Base-by-base conservation (phyloP, 1,284 basidiomycete species). In the Pholiota adiposa region DNA sequence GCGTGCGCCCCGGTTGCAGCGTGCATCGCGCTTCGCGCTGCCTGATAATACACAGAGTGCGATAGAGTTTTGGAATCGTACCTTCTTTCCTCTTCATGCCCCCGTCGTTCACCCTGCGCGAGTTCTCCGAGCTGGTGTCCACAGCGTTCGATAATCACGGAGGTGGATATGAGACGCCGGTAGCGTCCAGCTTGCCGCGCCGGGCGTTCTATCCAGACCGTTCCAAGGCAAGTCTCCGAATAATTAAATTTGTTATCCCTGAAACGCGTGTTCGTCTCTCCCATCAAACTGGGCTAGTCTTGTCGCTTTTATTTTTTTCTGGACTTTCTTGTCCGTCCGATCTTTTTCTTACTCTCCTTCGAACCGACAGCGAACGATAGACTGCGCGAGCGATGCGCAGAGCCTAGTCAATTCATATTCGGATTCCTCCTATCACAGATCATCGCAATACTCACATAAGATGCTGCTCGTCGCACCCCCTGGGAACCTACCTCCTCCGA, bases 61-160 rank as follows among this genome's bases (percentile, higher is more conserved):
- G n/a, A n/a, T n/a, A 40, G 41, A 23, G n/a, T 27, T 31, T 54
- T 27, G 33, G 18, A n/a, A 33, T 21, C 46, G 29, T 27, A 14
- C 40, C 25, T 27, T 33, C 54, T 44, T 46, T 33, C 18, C n/a
- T 49, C 29, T 27, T 14, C 44, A 55, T 55, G 54, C 19, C 54
- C 14, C 25, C 25, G 25, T 51, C 56, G n/a, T 51, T 57, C 14
- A 51, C 48, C 6, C 19, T 57, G 36, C 43, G 49, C 19, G 62
- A 63, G 53, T 63, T 63, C 31, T 51, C 62, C 4, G 59, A 60
- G 41, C 59, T 63, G 50, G 62, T 63, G 2, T 63, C 62, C 2
- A 51, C 54, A 11, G 62, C 59, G 29, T 53, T 61, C 27, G 56
- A 58, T 43, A 18, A 25, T 25, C 6, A 40, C 44, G 18, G 12